phyloP scores from a whole-genome alignment of 2,329 filamentous ascomycete genomes.

The Aspergillus felis region DNA sequence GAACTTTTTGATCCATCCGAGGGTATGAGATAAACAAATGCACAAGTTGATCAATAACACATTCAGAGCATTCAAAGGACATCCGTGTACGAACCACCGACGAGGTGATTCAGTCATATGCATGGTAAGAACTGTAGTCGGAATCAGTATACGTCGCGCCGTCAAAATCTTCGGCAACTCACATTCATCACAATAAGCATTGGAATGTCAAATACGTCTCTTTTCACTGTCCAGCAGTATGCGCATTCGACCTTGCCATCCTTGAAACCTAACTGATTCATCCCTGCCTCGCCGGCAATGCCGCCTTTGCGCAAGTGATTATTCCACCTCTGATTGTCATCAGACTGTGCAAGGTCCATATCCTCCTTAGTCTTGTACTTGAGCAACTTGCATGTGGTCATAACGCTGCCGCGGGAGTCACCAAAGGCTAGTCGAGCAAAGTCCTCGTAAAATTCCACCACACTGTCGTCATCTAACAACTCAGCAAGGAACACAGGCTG shows the following conservation, averaged over 20 bases:
- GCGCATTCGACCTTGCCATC: conserved; percentile 92
- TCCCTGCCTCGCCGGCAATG: conserved; percentile 58
- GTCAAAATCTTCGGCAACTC: conserved; percentile 45
- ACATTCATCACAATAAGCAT: conserved; percentile 99
- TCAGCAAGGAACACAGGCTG: conserved; percentile 89
- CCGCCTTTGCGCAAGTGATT: conserved; percentile 42
- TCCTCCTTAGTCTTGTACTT: conserved; percentile 79
- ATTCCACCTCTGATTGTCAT: conserved; percentile 47
- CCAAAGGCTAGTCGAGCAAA: conserved; percentile 91
- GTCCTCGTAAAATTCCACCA: conserved; percentile 93
- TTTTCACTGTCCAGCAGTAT: conserved; percentile 95
- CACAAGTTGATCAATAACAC: conserved; percentile 2
- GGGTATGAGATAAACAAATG: conserved; percentile 3
- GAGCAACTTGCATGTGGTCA: conserved; percentile 76
- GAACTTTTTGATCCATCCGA: conserved; percentile 5
- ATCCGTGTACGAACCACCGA: neutral
- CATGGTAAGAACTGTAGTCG: conserved; percentile 41
- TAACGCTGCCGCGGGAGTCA: conserved; percentile 80
- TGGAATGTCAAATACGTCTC: conserved; percentile 96
- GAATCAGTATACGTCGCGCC: conserved; percentile 8
- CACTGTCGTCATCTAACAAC: conserved; percentile 86
- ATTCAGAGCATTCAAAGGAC: neutral
- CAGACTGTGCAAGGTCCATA: conserved; percentile 37
- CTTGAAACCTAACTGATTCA: conserved; percentile 71
- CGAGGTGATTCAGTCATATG: conserved; percentile 32